Percentiles rank a stretch among this genome's conserved stretches.
Evolutionary conservation across 257 asterid genomes (phyloP).

Genomic region (Osmanthus fragrans): DNA sequence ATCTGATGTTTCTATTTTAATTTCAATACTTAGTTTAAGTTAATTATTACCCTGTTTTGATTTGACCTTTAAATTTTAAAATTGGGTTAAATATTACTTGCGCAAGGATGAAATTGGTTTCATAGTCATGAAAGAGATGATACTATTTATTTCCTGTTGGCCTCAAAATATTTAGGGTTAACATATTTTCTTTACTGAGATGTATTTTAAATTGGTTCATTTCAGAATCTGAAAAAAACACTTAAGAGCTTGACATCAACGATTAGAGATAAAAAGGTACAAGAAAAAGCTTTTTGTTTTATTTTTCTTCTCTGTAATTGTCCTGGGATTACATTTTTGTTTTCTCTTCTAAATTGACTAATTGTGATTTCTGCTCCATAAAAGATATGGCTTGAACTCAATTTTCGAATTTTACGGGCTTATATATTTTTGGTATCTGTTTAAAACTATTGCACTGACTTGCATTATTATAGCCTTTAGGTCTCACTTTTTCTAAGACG

Average conservation of each 20-base stretch:
- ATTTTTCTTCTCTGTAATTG: not conserved
- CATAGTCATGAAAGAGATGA: not conserved
- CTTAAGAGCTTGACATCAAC: not conserved
- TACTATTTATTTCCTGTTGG: conserved; percentile 5
- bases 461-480: not conserved
- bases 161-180: conserved; percentile 15
- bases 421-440: not conserved
- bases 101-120: not conserved
- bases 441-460: not conserved
- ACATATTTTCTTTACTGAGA: not conserved
- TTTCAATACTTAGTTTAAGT: conserved; percentile 4
- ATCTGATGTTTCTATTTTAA: conserved; percentile 5
- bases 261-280: not conserved
- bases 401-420: not conserved
- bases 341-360: conserved; percentile 1
- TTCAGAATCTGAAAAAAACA: not conserved
- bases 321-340: not conserved
- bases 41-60: not conserved
- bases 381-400: conserved; percentile 2
- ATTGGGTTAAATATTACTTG: conserved; percentile 3
- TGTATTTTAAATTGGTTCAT: not conserved
- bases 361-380: not conserved
- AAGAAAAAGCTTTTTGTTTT: not conserved
- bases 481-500: not conserved
- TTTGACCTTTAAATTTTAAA: not conserved